Base-by-base conservation (phyloP, 176 grass and related monocot species). In the Eleusine indica region DNA sequence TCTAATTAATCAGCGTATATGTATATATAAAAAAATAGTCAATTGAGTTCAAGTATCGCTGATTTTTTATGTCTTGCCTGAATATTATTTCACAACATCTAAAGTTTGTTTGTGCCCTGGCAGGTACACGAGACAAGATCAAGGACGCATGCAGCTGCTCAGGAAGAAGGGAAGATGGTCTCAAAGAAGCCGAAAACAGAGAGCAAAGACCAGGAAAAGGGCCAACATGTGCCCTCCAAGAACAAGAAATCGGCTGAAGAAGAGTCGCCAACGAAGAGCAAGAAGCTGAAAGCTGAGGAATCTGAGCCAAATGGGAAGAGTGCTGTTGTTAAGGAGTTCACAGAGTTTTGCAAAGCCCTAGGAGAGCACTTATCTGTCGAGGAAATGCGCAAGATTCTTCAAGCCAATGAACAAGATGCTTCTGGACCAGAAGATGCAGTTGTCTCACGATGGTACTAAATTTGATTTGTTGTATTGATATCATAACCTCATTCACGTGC, bases 361-460 rank as follows among this genome's bases (percentile, higher is more conserved):
- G 77, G 71, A 68, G 86, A 89, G 39, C 92, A 85, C 73, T 86
- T 98, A 73, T 86, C 92, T 9, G 62, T 87, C 0, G 85, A 94
- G 38, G 91, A 93, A 63, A 95, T 98, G 92, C 85, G 89, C 39
- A 86, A 83, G 85, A 90, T 98, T 83, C 96, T 98, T 46, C 54
- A 95, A 77, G 91, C 85, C 22, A 98, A 95, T 54, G 87, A 74
- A 41, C 88, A 92, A 57, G 92, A 95, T 75, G 40, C 87, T 73
- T 82, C 89, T 13, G 91, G 89, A 37, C 77, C 89, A 3, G 96
- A 95, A 39, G 92, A 98, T 71, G 88, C 84, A 22, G 75, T 95
- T 68, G 76, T 93, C 73, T 40, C 52, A 51, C 81, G 71, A 91
- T 92, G 87, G 96, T 98, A 91, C 49, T 83, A 37, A 40, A 86